phyloP scores from a whole-genome alignment of 148 eudicot species.

The Silene uniflora region DNA sequence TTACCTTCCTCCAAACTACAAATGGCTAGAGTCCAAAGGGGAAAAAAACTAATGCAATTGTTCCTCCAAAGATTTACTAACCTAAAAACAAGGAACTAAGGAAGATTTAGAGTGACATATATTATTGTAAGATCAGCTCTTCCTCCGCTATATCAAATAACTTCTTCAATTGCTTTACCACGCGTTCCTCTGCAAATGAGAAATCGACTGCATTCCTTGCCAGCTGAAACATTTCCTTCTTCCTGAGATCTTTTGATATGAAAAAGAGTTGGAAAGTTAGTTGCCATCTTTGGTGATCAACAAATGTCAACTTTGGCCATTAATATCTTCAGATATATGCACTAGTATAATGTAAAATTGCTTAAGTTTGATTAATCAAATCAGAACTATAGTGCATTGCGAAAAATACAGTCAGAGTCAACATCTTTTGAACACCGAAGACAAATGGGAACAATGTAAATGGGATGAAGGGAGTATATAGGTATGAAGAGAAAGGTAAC shows the following conservation, averaged over 20 bases:
- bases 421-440: neutral
- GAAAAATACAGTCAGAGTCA: neutral
- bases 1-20: neutral
- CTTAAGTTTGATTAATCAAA: too few relatives aligned
- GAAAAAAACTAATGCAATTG: neutral
- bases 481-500: slow-evolving; percentile 15
- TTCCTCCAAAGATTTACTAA: neutral
- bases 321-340: too few relatives aligned
- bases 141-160: slow-evolving; percentile 26
- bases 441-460: neutral
- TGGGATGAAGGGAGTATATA: neutral
- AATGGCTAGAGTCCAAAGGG: neutral
- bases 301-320: too few relatives aligned
- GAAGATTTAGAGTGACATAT: neutral
- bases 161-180: slow-evolving; percentile 41
- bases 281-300: neutral
- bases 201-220: slow-evolving; percentile 52
- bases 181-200: slow-evolving; percentile 59
- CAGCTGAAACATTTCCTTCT: slow-evolving; percentile 66
- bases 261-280: neutral
- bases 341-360: too few relatives aligned
- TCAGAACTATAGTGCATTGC: neutral
- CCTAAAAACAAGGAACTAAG: neutral
- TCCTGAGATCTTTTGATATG: slow-evolving; percentile 49
- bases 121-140: slow-evolving; percentile 5